Evolutionary conservation across 345 rosid genomes (phyloP).

Genomic region (Aegle marmelos): DNA sequence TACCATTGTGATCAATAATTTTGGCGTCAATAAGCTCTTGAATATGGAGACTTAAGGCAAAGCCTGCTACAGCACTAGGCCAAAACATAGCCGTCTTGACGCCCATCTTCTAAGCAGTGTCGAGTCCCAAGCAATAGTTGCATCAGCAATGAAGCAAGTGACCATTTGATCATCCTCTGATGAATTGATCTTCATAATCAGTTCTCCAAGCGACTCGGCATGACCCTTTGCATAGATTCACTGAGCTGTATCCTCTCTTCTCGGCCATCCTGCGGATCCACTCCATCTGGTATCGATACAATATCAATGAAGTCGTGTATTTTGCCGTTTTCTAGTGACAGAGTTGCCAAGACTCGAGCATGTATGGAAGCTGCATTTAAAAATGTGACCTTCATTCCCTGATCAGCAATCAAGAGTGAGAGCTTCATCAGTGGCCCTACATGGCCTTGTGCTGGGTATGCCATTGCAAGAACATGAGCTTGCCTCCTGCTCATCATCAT

Average conservation of each 20-base stretch:
- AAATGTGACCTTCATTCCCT: background rate
- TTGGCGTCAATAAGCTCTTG: background rate
- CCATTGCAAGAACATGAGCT: background rate
- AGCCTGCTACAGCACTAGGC: background rate
- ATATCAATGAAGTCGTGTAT: background rate
- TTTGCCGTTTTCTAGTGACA: background rate
- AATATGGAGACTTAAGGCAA: background rate
- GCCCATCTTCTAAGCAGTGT: background rate
- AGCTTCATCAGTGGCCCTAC: background rate
- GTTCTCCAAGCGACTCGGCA: background rate
- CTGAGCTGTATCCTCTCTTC: background rate
- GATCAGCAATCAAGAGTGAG: background rate
- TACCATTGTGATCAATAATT: background rate
- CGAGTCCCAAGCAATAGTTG: background rate
- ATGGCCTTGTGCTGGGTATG: slow-evolving; percentile 3
- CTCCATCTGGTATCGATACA: background rate
- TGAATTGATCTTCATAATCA: background rate
- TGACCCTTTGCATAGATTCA: background rate
- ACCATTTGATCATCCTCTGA: background rate
- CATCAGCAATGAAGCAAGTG: background rate
- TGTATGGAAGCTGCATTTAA: background rate
- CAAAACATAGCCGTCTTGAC: background rate
- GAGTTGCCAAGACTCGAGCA: background rate
- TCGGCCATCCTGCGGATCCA: background rate
- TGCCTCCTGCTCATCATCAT: background rate